Conservation (phyloP, 1,139 yeast species). For the Scheffersomyces stambukii region DNA sequence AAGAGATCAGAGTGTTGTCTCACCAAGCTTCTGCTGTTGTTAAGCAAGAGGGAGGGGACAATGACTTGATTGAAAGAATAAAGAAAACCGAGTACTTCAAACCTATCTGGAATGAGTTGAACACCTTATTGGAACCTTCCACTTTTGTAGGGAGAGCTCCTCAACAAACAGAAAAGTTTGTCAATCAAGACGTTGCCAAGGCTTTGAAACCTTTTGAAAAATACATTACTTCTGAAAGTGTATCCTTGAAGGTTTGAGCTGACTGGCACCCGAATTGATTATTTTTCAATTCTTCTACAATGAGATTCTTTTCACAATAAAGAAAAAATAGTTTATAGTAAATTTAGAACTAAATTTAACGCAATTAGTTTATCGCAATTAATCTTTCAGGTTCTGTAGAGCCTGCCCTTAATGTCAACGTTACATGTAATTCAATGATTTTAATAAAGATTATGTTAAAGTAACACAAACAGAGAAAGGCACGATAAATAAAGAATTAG, state of each 20-base stretch:
- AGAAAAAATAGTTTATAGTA: no score
- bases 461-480: no score
- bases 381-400: no score
- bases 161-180: slow-evolving; percentile 92
- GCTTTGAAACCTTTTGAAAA: slow-evolving; percentile 72
- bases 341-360: no score
- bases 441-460: no score
- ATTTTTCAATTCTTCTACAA: no score
- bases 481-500: no score
- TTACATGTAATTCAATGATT: no score
- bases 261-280: no score
- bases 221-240: slow-evolving; percentile 58
- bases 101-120: slow-evolving; percentile 87
- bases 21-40: slow-evolving; percentile 98
- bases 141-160: slow-evolving; percentile 99
- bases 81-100: slow-evolving; percentile 75
- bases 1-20: slow-evolving; percentile 91
- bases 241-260: slow-evolving; percentile 39
- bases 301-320: no score
- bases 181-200: slow-evolving; percentile 74
- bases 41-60: slow-evolving; percentile 98
- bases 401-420: no score
- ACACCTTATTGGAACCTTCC: slow-evolving; percentile 75
- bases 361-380: no score
- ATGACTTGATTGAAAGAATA: slow-evolving; percentile 89